Evolutionary conservation across 1,284 basidiomycete genomes (phyloP), one percentile per base, ranked within the genome.

Genomic region (Hortiboletus rubellus): DNA sequence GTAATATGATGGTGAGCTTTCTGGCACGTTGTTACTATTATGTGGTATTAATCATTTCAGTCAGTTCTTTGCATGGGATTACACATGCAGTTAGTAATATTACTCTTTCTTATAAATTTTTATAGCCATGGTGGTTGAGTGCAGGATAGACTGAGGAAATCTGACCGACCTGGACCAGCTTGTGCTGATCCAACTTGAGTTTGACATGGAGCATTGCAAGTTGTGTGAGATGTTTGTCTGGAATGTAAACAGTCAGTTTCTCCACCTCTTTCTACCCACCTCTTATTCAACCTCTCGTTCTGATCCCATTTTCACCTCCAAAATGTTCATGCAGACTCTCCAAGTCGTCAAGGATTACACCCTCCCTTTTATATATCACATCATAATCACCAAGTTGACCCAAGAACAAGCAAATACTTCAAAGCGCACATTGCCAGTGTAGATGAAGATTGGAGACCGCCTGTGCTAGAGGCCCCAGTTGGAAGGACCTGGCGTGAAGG

Each of bases 181-280:
- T 38, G 91, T 99, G 7, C 96, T 96, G 4, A 92, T 99, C 51
- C 86, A 97, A 22, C 79, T 99, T 50, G 97, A 99, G 73, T 87
- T 98, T 66, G 97, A 99, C 65, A 88, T 96, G 54, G 89, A 91
- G 57, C 91, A 93, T 69, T 89, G 91, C 71, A 92, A 91, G 74
- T 86, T 98, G 79, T 86, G 94, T 38, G 96, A 99, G 72, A 96
- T 96, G 0, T 98, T 99, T 73, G 85, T 96, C 37, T 99, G 96
- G 96, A 98, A 99, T 69, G 77, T 96, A 52, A 89, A 91, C 65
- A 94, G 94, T 94, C 30, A 58, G 52, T 83, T 18, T 27, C 11
- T 7, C 1, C 27, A 1, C 9, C 11, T 34, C 11, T 22, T 36
- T 17, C 17, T n/a, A 1, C 3, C 3, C 14, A 2, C 17, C 5